Percentiles rank a stretch among this genome's conserved stretches.
phyloP scores from a whole-genome alignment of 306 rosid genomes.

The Citrullus amarus region DNA sequence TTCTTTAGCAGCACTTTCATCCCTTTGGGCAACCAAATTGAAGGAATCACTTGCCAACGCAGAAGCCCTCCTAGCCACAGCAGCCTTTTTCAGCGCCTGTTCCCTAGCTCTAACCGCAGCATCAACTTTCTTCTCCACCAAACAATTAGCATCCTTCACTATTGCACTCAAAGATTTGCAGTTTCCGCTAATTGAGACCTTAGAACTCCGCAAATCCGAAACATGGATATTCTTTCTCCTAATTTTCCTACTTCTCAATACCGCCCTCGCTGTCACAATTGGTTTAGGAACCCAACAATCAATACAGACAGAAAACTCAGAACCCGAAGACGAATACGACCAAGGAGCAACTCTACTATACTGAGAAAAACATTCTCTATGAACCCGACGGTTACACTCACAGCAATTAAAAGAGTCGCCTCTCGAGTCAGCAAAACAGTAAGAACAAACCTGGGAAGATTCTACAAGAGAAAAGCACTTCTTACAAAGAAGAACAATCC shows the following conservation, averaged over 20 bases:
- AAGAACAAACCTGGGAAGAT: slow-evolving; percentile 59
- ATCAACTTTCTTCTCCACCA: slow-evolving; percentile 24
- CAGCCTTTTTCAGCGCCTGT: slow-evolving; percentile 10
- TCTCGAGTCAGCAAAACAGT: slow-evolving; percentile 34
- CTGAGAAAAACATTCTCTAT: slow-evolving; percentile 28
- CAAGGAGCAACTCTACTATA: slow-evolving; percentile 28
- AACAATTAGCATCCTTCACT: slow-evolving; percentile 28
- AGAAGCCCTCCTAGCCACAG: slow-evolving; percentile 26
- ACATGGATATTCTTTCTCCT: slow-evolving; percentile 19
- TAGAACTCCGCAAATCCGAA: slow-evolving; percentile 21
- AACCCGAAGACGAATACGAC: slow-evolving; percentile 33
- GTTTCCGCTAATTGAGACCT: slow-evolving; percentile 14
- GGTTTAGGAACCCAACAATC: slow-evolving; percentile 71
- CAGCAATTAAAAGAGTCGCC: slow-evolving; percentile 26
- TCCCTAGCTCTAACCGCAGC: slow-evolving; percentile 3
- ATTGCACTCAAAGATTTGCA: slow-evolving; percentile 22
- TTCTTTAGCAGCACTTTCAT: slow-evolving; percentile 13
- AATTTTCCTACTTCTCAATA: slow-evolving; percentile 10
- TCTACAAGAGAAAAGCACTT: slow-evolving; percentile 39
- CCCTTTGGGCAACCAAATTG: slow-evolving; percentile 16
- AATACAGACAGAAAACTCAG: slow-evolving; percentile 37
- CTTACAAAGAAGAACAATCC: slow-evolving; percentile 62
- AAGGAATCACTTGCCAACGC: slow-evolving; percentile 29
- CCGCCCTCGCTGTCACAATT: slow-evolving; percentile 25
- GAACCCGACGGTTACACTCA: slow-evolving; percentile 43